Evolutionary conservation across 2,329 filamentous ascomycete species (phyloP).

Genomic region (Penicillium hordei): DNA sequence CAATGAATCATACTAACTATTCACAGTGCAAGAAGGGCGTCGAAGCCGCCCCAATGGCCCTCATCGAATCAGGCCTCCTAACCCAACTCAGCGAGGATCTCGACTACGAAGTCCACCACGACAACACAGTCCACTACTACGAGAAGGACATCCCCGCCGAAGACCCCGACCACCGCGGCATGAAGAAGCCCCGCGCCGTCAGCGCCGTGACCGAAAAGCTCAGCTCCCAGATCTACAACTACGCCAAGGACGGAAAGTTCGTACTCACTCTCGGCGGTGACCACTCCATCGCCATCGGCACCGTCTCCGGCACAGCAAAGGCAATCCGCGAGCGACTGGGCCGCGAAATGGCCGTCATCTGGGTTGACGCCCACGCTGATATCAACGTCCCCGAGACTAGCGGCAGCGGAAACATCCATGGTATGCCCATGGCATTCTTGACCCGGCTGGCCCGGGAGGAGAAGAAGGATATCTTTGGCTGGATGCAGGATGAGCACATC

Average conservation of each 20-base stretch:
- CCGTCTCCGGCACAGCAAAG: slow-evolving; percentile 80
- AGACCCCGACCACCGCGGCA: slow-evolving; percentile 80
- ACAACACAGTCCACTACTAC: slow-evolving; percentile 80
- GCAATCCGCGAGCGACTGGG: slow-evolving; percentile 79
- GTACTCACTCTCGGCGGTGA: slow-evolving; percentile 93
- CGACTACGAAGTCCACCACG: slow-evolving; percentile 82
- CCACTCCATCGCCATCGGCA: slow-evolving; percentile 94
- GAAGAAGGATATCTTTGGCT: slow-evolving; percentile 79
- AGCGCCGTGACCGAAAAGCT: slow-evolving; percentile 81
- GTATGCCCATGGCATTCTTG: slow-evolving; percentile 93
- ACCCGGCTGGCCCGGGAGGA: slow-evolving; percentile 79
- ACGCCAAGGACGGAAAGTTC: slow-evolving; percentile 78
- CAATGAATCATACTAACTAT: neutral
- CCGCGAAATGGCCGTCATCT: slow-evolving; percentile 89
- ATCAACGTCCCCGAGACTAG: slow-evolving; percentile 95
- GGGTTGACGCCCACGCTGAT: slow-evolving; percentile 97
- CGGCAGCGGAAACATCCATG: slow-evolving; percentile 90
- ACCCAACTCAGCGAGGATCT: slow-evolving; percentile 80
- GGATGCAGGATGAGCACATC: slow-evolving; percentile 64
- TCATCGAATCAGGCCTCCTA: slow-evolving; percentile 86
- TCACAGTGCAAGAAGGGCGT: slow-evolving; percentile 82
- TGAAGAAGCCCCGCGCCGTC: slow-evolving; percentile 90
- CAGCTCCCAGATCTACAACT: slow-evolving; percentile 79
- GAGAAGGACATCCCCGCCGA: slow-evolving; percentile 65
- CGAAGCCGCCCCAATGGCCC: slow-evolving; percentile 82